Evolutionary conservation across 2,329 filamentous ascomycete species (phyloP), one percentile per base, ranked within the genome.

Genomic region (Sporothrix variecibatus): DNA sequence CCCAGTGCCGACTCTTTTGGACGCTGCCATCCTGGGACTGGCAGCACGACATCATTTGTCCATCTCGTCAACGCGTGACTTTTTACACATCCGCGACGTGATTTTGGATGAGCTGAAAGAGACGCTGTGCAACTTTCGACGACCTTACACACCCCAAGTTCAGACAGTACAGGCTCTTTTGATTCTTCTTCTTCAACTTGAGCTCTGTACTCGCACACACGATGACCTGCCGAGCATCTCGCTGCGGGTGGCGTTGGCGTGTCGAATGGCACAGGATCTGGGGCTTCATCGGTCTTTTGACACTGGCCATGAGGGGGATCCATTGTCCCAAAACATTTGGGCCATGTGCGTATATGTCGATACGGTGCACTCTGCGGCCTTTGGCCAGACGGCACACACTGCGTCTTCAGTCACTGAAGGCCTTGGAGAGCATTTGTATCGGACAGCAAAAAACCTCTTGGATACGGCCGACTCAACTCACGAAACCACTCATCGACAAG

Each of bases 41-140:
- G 65, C 65, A 2, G 65, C 65, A 20, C 65, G 65, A 15, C 65
- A 68, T 43, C 65, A 51, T 15, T 12, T 46, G 23, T 51, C 65
- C 23, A 68, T 68, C 40, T 68, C 65, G 46, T 68, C 65, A 12
- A 68, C 65, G 40, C 65, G 65, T 43, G 65, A 68, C 65, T 68
- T 68, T n/a, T n/a, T 68, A 26, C 65, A 68, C 65, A 68, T 68
- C 26, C 65, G 65, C 15, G 65, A 68, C 7, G 65, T 68, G 2
- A 53, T 68, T 3, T 15, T 53, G 12, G 65, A 51, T 12, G 65
- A 68, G 65, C 65, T 68, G 4, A 51, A 68, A 17, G 46, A 17
- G 6, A 53, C 65, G 15, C 76, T 64, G 31, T 64, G 58, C 58
- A 64, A 23, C 17, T 64, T 64, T 40, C 58, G 58, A 11, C 58